Base-by-base conservation (phyloP, 805 yeast genomes). In the Kuraishia molischiana region DNA sequence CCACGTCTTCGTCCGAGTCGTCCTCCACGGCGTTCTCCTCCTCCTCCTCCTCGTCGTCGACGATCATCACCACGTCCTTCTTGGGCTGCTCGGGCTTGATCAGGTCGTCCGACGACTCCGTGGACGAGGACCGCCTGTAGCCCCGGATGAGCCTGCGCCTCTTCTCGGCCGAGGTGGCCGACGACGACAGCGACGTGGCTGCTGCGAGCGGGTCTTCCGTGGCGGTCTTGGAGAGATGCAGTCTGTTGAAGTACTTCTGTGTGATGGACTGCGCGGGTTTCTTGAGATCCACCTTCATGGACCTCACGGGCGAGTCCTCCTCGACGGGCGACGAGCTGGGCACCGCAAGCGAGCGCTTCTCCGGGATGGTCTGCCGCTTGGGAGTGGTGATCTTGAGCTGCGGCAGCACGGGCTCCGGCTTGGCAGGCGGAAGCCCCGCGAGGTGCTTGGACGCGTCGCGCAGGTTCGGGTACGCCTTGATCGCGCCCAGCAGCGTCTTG, bases 11-110 rank as follows among this genome's bases (percentile, higher is more conserved):
- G 28, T 63, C 72, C 15, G 74, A 75, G 49, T 66, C 76, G 42
- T 74, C 77, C 29, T 56, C 58, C 30, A 53, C 68, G 44, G 67
- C 74, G 24, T 64, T 35, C 31, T 35, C 37, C 24, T 38, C 32
- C 19, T 38, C 72, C 19, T 62, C 73, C 34, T 67, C 79, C n/a
- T n/a, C n/a, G n/a, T 62, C 69, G 26, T 63, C 70, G 10, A 55
- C 54, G n/a, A 48, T 45, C 15, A 49, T 29, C 4, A 49, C 45
- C 13, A 48, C 43, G 11, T 40, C 40, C 10, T 39, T 15, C 18
- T 32, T 28, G 8, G 13, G 13, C 17, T 28, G 6, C 13, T 28
- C 17, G 31, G 31, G 31, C 17, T 28, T 28, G 17, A 28, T 28
- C 31, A 9, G 17, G 5, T 28, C 17, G 8, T 11, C 6, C 13